These are phyloP conservation scores for Xylaria longipes DNA, from an alignment of 495 filamentous ascomycete species.

Conservation along the genomic window DNA sequence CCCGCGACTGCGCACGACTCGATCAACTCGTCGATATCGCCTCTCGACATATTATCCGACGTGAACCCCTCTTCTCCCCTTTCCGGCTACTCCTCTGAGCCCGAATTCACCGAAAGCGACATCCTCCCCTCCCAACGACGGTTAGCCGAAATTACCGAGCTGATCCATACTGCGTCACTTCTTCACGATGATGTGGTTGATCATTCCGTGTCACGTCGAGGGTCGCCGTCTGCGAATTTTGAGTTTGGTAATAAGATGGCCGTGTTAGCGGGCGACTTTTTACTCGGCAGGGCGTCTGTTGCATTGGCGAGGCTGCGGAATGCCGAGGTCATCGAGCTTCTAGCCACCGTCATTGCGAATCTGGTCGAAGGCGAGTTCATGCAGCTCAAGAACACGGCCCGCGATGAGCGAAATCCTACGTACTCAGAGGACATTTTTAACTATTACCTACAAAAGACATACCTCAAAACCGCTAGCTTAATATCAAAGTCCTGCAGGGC, in stretches of 20 bases:
- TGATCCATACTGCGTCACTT: constrained; percentile 95
- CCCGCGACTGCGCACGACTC: constrained; percentile 45
- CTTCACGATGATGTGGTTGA: constrained; percentile 99
- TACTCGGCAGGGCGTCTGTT: constrained; percentile 91
- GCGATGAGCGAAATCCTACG: constrained; percentile 78
- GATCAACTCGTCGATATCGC: constrained; percentile 81
- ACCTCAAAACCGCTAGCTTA: constrained; percentile 92
- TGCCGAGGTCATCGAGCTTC: constrained; percentile 90
- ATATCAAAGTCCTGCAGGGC: constrained; percentile 96
- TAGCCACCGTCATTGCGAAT: constrained; percentile 96
- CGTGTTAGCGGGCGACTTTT: constrained; percentile 92
- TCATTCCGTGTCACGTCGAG: constrained; percentile 81
- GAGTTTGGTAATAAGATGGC: constrained; percentile 99
- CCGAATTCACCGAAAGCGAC: constrained; percentile 66
- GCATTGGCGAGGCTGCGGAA: constrained; percentile 89
- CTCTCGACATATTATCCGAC: constrained; percentile 76
- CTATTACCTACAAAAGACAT: constrained; percentile 99
- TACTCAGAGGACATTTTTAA: constrained; percentile 87
- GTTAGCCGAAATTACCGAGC: constrained; percentile 93
- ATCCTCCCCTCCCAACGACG: constrained; percentile 92
- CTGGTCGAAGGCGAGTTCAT: constrained; percentile 99
- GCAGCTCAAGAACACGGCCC: constrained; percentile 95
- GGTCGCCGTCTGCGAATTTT: constrained; percentile 84
- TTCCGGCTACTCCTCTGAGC: constrained; percentile 55
- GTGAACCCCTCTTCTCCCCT: constrained; percentile 71